These are phyloP conservation scores for Flaveria linearis DNA, from an alignment of 129 eudicot genomes.

Conservation along the genomic window DNA sequence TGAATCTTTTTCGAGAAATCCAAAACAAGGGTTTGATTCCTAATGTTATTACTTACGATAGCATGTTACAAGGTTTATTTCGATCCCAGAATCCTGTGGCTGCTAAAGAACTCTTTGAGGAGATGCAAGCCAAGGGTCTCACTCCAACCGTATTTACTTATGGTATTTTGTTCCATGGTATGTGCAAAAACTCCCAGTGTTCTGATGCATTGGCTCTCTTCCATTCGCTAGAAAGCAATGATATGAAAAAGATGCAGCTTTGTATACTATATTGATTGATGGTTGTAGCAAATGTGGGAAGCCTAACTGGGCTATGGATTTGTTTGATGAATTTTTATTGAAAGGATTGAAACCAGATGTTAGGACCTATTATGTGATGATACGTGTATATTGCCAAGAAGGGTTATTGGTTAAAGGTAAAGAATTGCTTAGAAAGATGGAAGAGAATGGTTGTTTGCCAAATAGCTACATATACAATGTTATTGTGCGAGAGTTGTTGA, in stretches of 20 bases:
- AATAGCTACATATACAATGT: slow-evolving; percentile 27
- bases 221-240: neutral
- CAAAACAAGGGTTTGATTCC: slow-evolving; percentile 34
- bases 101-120: slow-evolving; percentile 23
- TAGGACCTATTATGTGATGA: slow-evolving; percentile 22
- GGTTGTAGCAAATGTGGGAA: slow-evolving; percentile 26
- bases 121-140: slow-evolving; percentile 26
- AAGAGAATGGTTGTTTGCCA: slow-evolving; percentile 23
- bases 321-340: slow-evolving; percentile 16
- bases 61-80: slow-evolving; percentile 30
- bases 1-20: slow-evolving; percentile 33
- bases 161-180: slow-evolving; percentile 17
- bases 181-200: slow-evolving; percentile 8
- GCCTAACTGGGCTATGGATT: slow-evolving; percentile 11
- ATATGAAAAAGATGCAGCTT: neutral
- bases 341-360: slow-evolving; percentile 23
- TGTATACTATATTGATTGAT: slow-evolving; percentile 31
- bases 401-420: slow-evolving; percentile 22
- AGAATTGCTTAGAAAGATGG: slow-evolving; percentile 24
- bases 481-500: neutral
- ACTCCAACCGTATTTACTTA: slow-evolving; percentile 5
- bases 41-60: slow-evolving; percentile 26
- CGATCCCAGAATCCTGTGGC: neutral
- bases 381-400: slow-evolving; percentile 20
- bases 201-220: slow-evolving; percentile 34